A percentile compares a stretch with the other conserved stretches of the same genome.
Evolutionary conservation across 2,329 filamentous ascomycete genomes (phyloP).

Genomic region (Fonsecaea pedrosoi): DNA sequence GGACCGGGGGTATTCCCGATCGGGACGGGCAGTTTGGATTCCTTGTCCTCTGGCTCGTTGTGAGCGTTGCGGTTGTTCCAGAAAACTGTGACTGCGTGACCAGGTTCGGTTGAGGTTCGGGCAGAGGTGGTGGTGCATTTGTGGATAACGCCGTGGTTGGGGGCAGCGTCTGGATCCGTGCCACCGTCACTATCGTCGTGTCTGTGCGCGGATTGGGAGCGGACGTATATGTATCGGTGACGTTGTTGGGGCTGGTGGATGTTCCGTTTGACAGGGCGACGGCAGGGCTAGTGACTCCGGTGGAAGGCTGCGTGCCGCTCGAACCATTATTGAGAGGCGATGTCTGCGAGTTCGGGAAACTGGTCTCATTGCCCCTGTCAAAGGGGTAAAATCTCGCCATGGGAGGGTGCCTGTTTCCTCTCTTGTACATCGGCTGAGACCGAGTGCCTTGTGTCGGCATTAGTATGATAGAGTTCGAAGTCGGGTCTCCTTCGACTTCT

Average conservation of each 20-base stretch:
- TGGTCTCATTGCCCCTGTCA: background rate
- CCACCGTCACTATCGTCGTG: background rate
- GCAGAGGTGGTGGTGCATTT: background rate
- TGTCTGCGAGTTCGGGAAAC: background rate
- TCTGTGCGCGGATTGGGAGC: background rate
- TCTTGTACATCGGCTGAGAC: background rate
- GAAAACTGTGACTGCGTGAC: background rate
- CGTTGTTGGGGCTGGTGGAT: background rate
- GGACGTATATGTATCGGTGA: constrained; percentile 4
- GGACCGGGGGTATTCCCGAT: background rate
- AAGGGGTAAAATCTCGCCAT: background rate
- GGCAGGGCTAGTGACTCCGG: background rate
- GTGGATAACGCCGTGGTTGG: constrained; percentile 25
- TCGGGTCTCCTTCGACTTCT: background rate
- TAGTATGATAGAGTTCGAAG: background rate
- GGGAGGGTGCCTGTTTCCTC: background rate
- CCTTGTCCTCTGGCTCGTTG: background rate
- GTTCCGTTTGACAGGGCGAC: background rate
- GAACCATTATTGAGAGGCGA: background rate
- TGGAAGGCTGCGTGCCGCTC: background rate
- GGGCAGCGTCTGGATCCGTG: constrained; percentile 14
- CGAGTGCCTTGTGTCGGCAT: background rate
- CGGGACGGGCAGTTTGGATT: background rate
- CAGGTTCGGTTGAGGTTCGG: constrained; percentile 10
- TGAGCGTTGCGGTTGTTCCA: background rate